phyloP scores from a whole-genome alignment of 2,329 filamentous ascomycete genomes.

The Pseudonectria buxi region DNA sequence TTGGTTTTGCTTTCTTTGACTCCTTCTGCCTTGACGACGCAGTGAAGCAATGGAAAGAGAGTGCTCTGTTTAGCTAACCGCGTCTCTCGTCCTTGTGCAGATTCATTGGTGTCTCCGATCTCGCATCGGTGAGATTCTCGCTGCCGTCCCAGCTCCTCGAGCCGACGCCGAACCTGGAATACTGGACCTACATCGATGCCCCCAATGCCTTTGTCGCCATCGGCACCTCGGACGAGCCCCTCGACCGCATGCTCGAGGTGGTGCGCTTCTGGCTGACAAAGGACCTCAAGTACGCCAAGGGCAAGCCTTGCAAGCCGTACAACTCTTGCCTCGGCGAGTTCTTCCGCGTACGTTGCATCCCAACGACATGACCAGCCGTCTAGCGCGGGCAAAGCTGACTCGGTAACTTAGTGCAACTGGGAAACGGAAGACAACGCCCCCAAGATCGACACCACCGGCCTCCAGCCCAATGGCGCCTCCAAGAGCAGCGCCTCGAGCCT shows the following conservation, averaged over 20 bases:
- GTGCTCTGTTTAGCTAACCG: conserved; percentile 23
- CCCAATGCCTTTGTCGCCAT: conserved; percentile 80
- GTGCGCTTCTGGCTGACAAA: conserved; percentile 98
- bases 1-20: neutral
- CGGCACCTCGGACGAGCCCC: conserved; percentile 82
- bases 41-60: no score
- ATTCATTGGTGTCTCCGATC: conserved; percentile 93
- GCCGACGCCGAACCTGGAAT: conserved; percentile 94
- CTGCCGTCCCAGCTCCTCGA: conserved; percentile 92
- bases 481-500: conserved; percentile 42
- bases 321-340: conserved; percentile 97
- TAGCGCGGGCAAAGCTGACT: conserved; percentile 8
- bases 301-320: conserved; percentile 97
- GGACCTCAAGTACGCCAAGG: conserved; percentile 97
- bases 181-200: conserved; percentile 97
- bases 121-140: conserved; percentile 92
- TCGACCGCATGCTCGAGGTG: conserved; percentile 92
- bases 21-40: no score
- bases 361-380: conserved; percentile 1
- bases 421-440: conserved; percentile 76
- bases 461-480: conserved; percentile 28
- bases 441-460: conserved; percentile 47
- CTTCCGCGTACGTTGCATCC: conserved; percentile 64
- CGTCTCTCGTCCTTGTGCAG: conserved; percentile 36
- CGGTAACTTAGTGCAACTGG: conserved; percentile 72